Evolutionary conservation across 257 asterid genomes (phyloP).

Genomic region (Agastache rugosa): DNA sequence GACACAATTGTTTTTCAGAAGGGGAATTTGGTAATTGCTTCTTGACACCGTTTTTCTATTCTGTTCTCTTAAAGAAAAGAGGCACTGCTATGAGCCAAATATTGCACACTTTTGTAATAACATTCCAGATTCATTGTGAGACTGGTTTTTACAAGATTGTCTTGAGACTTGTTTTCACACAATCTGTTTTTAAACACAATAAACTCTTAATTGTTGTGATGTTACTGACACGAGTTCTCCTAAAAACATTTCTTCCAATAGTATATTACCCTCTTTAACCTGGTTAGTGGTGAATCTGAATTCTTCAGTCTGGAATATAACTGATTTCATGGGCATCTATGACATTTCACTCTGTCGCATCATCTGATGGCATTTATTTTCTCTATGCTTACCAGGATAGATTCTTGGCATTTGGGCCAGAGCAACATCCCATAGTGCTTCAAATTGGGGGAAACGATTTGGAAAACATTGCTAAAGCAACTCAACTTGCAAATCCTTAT

Average conservation of each 20-base stretch:
- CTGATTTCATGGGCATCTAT: constrained; percentile 26
- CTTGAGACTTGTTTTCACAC: not conserved
- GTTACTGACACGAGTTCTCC: constrained; percentile 2
- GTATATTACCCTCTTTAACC: constrained; percentile 17
- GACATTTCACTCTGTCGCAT: constrained; percentile 21
- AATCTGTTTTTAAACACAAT: not conserved
- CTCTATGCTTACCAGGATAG: constrained; percentile 67
- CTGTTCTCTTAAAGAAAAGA: constrained; percentile 3
- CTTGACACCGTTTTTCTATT: constrained; percentile 11
- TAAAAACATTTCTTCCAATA: not conserved
- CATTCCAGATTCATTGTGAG: constrained; percentile 9
- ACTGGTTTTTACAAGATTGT: not conserved
- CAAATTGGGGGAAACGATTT: constrained; percentile 94
- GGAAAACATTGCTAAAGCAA: constrained; percentile 86
- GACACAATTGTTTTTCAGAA: constrained; percentile 89
- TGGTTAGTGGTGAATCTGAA: constrained; percentile 31
- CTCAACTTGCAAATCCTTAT: constrained; percentile 80
- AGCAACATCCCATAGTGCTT: constrained; percentile 96
- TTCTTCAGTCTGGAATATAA: not conserved
- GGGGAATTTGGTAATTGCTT: constrained; percentile 74
- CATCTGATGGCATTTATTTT: constrained; percentile 37
- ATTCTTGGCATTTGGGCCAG: constrained; percentile 84
- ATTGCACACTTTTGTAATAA: not conserved
- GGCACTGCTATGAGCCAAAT: constrained; percentile 25
- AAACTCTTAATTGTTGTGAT: not conserved